A percentile compares a stretch with the other conserved stretches of the same genome.
These are phyloP conservation scores for Raddia distichophylla DNA, from an alignment of 176 grass and related monocot genomes.

Conservation along the genomic window DNA sequence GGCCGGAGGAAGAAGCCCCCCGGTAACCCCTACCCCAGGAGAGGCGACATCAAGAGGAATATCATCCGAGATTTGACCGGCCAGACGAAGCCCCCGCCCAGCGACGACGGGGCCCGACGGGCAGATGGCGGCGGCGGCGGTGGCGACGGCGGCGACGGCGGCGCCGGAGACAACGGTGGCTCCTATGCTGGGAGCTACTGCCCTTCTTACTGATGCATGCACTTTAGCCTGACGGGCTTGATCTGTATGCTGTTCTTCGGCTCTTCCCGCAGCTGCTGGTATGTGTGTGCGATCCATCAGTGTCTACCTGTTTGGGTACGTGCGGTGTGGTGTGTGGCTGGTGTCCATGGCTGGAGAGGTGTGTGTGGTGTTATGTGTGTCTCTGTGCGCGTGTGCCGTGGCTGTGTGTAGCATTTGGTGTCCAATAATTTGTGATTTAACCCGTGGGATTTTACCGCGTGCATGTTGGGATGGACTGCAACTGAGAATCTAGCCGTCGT, in stretches of 20 bases:
- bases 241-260: too few species aligned
- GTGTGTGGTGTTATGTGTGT: neutral
- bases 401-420: neutral
- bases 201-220: neutral
- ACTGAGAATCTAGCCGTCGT: neutral
- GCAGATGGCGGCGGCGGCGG: neutral
- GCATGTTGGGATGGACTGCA: neutral
- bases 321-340: too few species aligned
- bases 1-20: conserved; percentile 14
- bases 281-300: neutral
- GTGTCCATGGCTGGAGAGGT: neutral
- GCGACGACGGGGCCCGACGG: neutral
- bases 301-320: neutral
- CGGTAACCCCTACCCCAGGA: conserved; percentile 35
- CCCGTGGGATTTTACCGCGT: neutral
- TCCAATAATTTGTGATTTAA: conserved; percentile 4
- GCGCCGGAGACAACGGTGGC: neutral
- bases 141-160: neutral
- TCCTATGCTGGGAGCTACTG: neutral
- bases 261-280: too few species aligned
- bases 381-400: neutral
- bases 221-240: too few species aligned
- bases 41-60: conserved; percentile 33
- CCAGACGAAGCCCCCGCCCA: neutral
- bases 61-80: conserved; percentile 33